These are phyloP conservation scores for Aaosphaeria arxii DNA, from an alignment of 2,329 filamentous ascomycete genomes.

Conservation along the genomic window DNA sequence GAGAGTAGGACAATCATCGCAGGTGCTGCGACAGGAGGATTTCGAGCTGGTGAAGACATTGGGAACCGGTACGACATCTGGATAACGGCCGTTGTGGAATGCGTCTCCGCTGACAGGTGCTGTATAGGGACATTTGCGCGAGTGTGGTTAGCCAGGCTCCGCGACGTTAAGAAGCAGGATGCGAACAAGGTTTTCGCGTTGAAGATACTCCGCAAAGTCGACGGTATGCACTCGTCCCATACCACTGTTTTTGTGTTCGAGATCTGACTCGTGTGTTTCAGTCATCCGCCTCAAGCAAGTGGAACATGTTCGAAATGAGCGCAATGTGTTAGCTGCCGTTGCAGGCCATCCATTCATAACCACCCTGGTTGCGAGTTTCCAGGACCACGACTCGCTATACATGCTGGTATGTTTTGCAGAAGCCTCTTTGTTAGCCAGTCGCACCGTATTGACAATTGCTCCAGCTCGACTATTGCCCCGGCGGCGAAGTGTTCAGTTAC, in stretches of 20 bases:
- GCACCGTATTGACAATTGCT: conserved; percentile 11
- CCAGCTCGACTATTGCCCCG: conserved; percentile 74
- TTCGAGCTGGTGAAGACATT: conserved; percentile 73
- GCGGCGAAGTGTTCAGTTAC: conserved; percentile 82
- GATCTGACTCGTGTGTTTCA: conserved; percentile 29
- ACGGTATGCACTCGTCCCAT: conserved; percentile 37
- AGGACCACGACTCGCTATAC: conserved; percentile 74
- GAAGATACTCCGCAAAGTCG: conserved; percentile 69
- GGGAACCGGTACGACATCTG: conserved; percentile 60
- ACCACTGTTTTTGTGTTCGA: conserved; percentile 4
- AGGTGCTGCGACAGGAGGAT: conserved; percentile 53
- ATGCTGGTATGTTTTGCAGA: conserved; percentile 57
- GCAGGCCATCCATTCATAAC: conserved; percentile 83
- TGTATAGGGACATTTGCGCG: conserved; percentile 71
- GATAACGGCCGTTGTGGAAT: too few species aligned
- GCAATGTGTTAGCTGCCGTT: conserved; percentile 72
- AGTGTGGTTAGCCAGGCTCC: conserved; percentile 72
- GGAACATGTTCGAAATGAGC: conserved; percentile 82
- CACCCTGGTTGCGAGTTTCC: conserved; percentile 72
- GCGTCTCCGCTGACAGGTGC: too few species aligned
- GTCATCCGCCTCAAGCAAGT: conserved; percentile 83
- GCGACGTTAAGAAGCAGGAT: conserved; percentile 51
- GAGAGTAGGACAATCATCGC: conserved; percentile 46
- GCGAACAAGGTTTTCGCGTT: conserved; percentile 71
- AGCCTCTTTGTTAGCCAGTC: not conserved